Percentiles rank a stretch among this genome's conserved stretches.
phyloP scores from a whole-genome alignment of 1,284 basidiomycete genomes.

The Apiotrichum siamense region DNA sequence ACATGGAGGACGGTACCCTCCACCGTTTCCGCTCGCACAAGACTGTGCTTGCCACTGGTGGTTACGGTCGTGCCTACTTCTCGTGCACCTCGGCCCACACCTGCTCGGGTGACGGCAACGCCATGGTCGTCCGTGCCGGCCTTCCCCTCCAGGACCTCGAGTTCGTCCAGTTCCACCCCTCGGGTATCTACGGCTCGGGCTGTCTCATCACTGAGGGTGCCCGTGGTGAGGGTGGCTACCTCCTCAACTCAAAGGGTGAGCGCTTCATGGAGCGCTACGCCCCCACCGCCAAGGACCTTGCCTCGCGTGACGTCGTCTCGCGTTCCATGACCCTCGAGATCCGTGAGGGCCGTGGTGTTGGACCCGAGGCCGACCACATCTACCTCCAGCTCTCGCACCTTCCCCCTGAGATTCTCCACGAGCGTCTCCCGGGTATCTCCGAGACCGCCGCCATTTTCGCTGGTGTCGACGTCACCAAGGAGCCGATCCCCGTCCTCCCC shows the following conservation, averaged over 20 bases:
- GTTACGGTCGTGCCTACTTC: conserved; percentile 98
- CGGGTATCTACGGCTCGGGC: conserved; percentile 98
- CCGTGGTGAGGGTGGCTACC: conserved; percentile 97
- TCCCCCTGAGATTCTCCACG: conserved; percentile 90
- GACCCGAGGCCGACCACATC: conserved; percentile 96
- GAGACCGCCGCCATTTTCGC: conserved; percentile 99
- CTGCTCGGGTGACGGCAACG: conserved; percentile 98
- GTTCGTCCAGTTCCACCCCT: conserved; percentile 99
- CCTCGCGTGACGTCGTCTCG: conserved; percentile 98
- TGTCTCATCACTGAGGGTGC: conserved; percentile 98
- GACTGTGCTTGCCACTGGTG: conserved; percentile 96
- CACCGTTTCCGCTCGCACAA: conserved; percentile 98
- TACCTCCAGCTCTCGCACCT: conserved; percentile 97
- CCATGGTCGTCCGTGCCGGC: conserved; percentile 95
- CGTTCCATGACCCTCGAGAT: conserved; percentile 99
- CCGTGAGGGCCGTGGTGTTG: conserved; percentile 97
- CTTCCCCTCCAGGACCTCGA: conserved; percentile 95
- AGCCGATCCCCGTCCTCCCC: conserved; percentile 94
- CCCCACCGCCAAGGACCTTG: conserved; percentile 98
- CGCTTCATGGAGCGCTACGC: conserved; percentile 99
- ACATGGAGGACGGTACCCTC: conserved; percentile 99
- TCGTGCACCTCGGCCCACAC: conserved; percentile 98
- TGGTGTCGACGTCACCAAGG: conserved; percentile 99
- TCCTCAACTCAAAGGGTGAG: conserved; percentile 98
- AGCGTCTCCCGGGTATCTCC: conserved; percentile 97